A percentile compares a stretch with the other conserved stretches of the same genome.
These are phyloP conservation scores for Rubia tinctorum DNA, from an alignment of 305 asterid species.

Conservation along the genomic window DNA sequence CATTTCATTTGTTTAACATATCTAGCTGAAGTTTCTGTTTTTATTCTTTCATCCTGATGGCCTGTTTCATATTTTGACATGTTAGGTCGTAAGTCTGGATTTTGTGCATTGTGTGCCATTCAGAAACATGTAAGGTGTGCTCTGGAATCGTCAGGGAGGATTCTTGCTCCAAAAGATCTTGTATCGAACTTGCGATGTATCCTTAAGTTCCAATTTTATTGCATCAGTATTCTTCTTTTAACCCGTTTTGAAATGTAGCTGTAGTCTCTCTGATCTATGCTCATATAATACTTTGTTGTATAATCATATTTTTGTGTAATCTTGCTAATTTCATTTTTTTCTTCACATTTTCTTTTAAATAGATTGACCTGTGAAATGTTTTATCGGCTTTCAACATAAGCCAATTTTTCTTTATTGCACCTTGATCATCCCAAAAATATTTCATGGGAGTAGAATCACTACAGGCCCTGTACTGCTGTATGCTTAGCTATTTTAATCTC, in stretches of 20 bases:
- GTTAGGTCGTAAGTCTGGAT: conserved; percentile 92
- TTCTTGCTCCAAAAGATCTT: conserved; percentile 94
- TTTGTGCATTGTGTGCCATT: conserved; percentile 97
- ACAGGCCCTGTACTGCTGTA: background rate
- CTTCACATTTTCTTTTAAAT: background rate
- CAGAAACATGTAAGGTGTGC: conserved; percentile 98
- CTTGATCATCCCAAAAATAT: background rate
- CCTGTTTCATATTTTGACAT: background rate
- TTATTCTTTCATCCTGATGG: background rate
- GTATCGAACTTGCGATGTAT: conserved; percentile 96
- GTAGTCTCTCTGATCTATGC: background rate
- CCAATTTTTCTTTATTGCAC: background rate
- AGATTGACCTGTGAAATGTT: background rate
- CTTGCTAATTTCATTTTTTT: background rate
- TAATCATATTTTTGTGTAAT: background rate
- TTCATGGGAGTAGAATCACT: background rate
- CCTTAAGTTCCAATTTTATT: conserved; percentile 24
- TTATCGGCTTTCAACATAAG: background rate
- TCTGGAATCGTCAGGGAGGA: conserved; percentile 86
- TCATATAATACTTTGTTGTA: background rate
- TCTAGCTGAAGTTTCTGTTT: background rate
- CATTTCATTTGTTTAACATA: background rate
- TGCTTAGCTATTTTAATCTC: too few relatives aligned
- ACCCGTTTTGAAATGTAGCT: background rate
- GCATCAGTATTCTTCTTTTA: background rate